Conservation (phyloP, 441 rosid genomes). For the Macaranga tanarius region DNA sequence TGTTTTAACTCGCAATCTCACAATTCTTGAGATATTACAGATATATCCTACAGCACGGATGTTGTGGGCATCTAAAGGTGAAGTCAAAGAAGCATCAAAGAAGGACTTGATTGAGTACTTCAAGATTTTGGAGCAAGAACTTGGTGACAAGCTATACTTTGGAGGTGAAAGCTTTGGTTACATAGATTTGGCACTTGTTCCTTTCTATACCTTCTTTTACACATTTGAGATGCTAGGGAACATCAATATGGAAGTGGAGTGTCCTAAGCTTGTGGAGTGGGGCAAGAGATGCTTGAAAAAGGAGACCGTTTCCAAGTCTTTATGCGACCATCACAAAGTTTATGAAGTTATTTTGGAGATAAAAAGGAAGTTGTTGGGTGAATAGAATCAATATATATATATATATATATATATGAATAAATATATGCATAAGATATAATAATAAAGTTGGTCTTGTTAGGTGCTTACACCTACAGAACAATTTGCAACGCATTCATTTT, state of each 20-base stretch:
- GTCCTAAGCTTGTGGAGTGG: slow-evolving; percentile 11
- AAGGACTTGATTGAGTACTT: slow-evolving; percentile 7
- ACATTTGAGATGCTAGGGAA: not conserved
- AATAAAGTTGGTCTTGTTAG: too few species aligned
- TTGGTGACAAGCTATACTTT: slow-evolving; percentile 16
- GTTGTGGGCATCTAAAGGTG: not conserved
- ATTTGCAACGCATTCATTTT: too few species aligned
- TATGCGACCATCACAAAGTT: not conserved
- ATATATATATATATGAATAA: too few species aligned
- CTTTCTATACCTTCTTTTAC: slow-evolving; percentile 1
- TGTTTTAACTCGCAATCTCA: too few species aligned
- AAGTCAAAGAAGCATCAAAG: not conserved
- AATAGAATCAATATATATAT: not conserved
- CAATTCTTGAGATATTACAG: too few species aligned
- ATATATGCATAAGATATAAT: too few species aligned
- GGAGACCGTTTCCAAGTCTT: slow-evolving; percentile 13
- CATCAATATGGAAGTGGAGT: slow-evolving; percentile 3
- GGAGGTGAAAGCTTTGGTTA: slow-evolving; percentile 11
- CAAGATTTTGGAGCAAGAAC: slow-evolving; percentile 5
- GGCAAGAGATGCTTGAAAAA: slow-evolving; percentile 13
- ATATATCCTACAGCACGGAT: too few species aligned
- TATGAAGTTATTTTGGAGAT: not conserved
- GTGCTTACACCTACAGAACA: too few species aligned
- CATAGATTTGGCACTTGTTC: slow-evolving; percentile 9
- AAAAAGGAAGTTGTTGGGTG: not conserved